Evolutionary conservation across 2,329 filamentous ascomycete genomes (phyloP).

Genomic region (Hypoxylon sp.): DNA sequence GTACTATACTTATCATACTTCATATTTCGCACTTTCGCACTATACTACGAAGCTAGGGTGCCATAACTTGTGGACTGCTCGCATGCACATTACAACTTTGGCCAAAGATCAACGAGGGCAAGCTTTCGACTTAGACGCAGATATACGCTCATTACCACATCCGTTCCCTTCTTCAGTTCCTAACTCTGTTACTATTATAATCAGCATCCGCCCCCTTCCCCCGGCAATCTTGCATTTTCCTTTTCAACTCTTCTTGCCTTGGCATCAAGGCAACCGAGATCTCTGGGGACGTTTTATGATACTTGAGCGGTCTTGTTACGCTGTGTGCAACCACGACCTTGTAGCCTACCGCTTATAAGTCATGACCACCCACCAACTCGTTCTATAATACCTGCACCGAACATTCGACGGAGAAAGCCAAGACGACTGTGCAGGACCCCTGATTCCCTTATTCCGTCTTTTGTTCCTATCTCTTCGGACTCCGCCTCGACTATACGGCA

Average conservation of each 20-base stretch:
- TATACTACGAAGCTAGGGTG: conserved; percentile 38
- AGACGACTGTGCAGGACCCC: conserved; percentile 37
- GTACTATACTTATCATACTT: conserved; percentile 34
- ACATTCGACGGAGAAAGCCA: conserved; percentile 52
- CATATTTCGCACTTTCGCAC: conserved; percentile 33
- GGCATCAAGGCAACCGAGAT: conserved; percentile 45
- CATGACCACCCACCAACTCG: conserved; percentile 37
- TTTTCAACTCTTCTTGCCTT: conserved; percentile 41
- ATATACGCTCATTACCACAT: conserved; percentile 34
- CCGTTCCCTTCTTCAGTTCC: conserved; percentile 15
- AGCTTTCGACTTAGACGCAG: conserved; percentile 38
- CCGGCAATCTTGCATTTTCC: conserved; percentile 19
- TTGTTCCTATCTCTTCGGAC: conserved; percentile 20
- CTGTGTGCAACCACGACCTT: conserved; percentile 44
- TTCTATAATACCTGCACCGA: conserved; percentile 47
- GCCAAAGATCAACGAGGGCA: conserved; percentile 45
- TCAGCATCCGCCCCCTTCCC: conserved; percentile 33
- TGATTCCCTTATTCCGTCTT: conserved; percentile 6
- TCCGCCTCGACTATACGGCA: conserved; percentile 21
- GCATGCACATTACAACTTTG: conserved; percentile 45
- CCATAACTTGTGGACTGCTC: conserved; percentile 41
- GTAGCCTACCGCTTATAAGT: conserved; percentile 39
- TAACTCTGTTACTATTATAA: conserved; percentile 45
- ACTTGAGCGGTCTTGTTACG: conserved; percentile 20
- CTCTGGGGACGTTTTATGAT: conserved; percentile 33